These are phyloP conservation scores for Rhipidocladum racemiflorum DNA, from an alignment of 176 grass and related monocot genomes.

Conservation along the genomic window DNA sequence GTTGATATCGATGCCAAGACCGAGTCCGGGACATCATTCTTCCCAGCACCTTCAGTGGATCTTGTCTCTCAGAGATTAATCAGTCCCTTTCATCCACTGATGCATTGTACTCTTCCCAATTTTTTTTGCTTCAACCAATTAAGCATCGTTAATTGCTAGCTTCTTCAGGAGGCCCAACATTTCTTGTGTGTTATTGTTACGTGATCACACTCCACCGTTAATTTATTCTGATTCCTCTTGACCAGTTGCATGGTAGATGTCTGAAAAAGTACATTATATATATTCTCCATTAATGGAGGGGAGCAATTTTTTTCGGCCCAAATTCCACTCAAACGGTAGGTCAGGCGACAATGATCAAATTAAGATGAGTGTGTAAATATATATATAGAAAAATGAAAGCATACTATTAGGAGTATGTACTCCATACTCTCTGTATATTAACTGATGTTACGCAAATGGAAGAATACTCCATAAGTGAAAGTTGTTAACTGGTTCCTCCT, in stretches of 20 bases:
- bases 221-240: not conserved
- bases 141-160: not conserved
- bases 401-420: too few species aligned
- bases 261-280: constrained; percentile 2
- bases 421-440: too few species aligned
- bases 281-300: not conserved
- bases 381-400: too few species aligned
- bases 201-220: not conserved
- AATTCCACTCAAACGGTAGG: constrained; percentile 13
- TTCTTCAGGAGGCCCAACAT: not conserved
- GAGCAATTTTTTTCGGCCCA: not conserved
- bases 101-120: not conserved
- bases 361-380: not conserved
- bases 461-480: too few species aligned
- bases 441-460: too few species aligned
- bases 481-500: too few species aligned
- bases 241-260: not conserved
- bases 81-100: constrained; percentile 6
- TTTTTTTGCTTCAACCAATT: not conserved
- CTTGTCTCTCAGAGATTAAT: constrained; percentile 8
- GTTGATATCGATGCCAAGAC: constrained; percentile 6
- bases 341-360: not conserved
- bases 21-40: not conserved
- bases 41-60: constrained; percentile 31
- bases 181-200: not conserved